phyloP scores from a whole-genome alignment of 495 filamentous ascomycete genomes.

The Monascus purpureus region DNA sequence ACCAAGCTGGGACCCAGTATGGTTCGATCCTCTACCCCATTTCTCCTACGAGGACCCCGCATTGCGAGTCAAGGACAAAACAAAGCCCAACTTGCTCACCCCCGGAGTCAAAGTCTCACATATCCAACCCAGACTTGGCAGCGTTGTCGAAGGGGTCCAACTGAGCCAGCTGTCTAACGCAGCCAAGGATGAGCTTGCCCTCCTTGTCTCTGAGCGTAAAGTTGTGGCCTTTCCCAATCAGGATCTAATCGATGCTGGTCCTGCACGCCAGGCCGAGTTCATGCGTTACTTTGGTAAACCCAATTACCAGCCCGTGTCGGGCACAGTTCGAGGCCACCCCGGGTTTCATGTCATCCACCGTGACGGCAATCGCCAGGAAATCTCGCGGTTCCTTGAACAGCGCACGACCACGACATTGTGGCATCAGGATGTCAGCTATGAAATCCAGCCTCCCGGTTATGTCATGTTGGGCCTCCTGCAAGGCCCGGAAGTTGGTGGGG shows the following conservation, averaged over 20 bases:
- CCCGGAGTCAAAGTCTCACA: constrained; percentile 37
- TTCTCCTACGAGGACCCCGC: constrained; percentile 48
- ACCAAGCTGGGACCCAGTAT: constrained; percentile 49
- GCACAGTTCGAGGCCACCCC: constrained; percentile 36
- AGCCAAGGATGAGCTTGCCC: constrained; percentile 67
- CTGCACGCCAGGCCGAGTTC: constrained; percentile 45
- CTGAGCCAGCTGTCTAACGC: constrained; percentile 51
- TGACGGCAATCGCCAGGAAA: constrained; percentile 42
- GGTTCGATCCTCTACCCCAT: constrained; percentile 42
- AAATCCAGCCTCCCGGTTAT: constrained; percentile 37
- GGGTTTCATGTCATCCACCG: constrained; percentile 49
- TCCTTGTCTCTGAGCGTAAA: constrained; percentile 58
- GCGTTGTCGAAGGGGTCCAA: constrained; percentile 59
- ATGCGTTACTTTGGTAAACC: constrained; percentile 46
- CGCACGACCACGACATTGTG: constrained; percentile 42
- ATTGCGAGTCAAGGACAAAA: constrained; percentile 38
- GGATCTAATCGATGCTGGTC: constrained; percentile 52
- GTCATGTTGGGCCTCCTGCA: constrained; percentile 44
- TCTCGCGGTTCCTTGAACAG: constrained; percentile 38
- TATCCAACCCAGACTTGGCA: constrained; percentile 58
- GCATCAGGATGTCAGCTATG: constrained; percentile 47
- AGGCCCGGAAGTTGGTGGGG: constrained; percentile 51
- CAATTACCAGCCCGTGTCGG: constrained; percentile 45
- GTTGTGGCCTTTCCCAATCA: constrained; percentile 71
- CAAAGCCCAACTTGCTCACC: constrained; percentile 43